Base-by-base conservation (phyloP, 768 basidiomycete species). In the Phylloporus sp. region DNA sequence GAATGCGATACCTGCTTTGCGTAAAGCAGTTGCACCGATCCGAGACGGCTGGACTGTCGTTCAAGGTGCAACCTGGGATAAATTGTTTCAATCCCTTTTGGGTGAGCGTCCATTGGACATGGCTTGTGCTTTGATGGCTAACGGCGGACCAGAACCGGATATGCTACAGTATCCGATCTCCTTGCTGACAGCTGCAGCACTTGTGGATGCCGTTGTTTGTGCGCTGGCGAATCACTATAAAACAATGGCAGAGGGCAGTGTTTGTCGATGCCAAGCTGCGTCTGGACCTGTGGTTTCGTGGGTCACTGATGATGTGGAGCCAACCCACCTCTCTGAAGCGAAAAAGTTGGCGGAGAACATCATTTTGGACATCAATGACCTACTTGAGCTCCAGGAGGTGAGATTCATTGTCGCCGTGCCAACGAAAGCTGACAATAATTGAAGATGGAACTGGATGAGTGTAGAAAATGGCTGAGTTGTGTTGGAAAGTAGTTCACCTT, bases 1-100 rank as follows among this genome's bases (percentile, higher is more conserved):
- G 81, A 50, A 62, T 26, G 79, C 80, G 7, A 68, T 82, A 6
- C 79, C 84, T 0, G 74, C 76, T 0, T 68, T 86, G 15, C 77
- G 76, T 2, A 57, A 64, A 22, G 68, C 79, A 8, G 61, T 79
- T 18, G 59, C 40, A 7, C 46, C 50, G 16, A 49, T 63, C 42
- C 63, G 68, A 6, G 67, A 68, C 7, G 76, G 78, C 5, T 84
- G 84, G 82, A 63, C 70, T 31, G 57, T 61, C 12, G 73, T 76
- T 7, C 72, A 75, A 59, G 56, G 70, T 27, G 70, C 75, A 50
- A 71, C 76, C 1, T 86, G 85, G 85, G 61, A 68, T 6, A 63
- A 62, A 39, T 63, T 87, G n/a, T 77, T 74, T 45, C 65, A 69
- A 12, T 72, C 73, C 47, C 64, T 56, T 70, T 76, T 82, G 43